These are phyloP conservation scores for Luffa aegyptiaca DNA, from an alignment of 306 rosid species.

Conservation along the genomic window DNA sequence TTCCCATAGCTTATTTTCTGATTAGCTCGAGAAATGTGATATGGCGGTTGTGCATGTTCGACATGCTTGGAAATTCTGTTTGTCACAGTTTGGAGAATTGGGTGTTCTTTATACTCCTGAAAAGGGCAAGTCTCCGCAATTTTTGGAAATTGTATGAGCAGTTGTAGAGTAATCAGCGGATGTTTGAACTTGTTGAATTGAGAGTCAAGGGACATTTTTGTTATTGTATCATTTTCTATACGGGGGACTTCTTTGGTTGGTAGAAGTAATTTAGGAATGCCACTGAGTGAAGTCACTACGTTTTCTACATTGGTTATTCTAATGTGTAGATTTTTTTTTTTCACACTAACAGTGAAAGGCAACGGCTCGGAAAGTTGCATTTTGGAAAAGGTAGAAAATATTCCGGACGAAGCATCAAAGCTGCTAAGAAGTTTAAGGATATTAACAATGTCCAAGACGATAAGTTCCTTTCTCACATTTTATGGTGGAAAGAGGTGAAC, in stretches of 20 bases:
- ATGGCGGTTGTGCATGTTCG: not conserved
- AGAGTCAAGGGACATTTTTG: not conserved
- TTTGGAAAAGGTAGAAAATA: slow-evolving; percentile 36
- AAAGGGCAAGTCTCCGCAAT: not conserved
- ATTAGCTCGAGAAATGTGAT: not conserved
- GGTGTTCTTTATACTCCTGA: not conserved
- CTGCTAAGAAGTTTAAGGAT: slow-evolving; percentile 39
- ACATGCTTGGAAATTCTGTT: not conserved
- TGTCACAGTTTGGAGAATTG: not conserved
- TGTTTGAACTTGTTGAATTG: not conserved
- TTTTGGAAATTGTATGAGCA: not conserved
- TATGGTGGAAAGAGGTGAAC: slow-evolving; percentile 88
- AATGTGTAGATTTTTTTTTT: not conserved
- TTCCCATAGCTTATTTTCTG: not conserved
- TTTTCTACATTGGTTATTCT: not conserved
- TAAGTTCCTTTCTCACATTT: slow-evolving; percentile 58
- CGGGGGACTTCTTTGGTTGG: not conserved
- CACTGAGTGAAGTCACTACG: not conserved
- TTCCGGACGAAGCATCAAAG: slow-evolving; percentile 37
- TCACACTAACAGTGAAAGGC: slow-evolving; percentile 19
- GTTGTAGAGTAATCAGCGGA: not conserved
- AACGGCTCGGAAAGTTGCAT: slow-evolving; percentile 22
- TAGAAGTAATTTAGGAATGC: not conserved
- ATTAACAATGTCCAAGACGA: slow-evolving; percentile 38
- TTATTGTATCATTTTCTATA: not conserved